Percentiles rank a stretch among this genome's conserved stretches.
phyloP scores from a whole-genome alignment of 345 rosid species.

The Dovyalis caffra region DNA sequence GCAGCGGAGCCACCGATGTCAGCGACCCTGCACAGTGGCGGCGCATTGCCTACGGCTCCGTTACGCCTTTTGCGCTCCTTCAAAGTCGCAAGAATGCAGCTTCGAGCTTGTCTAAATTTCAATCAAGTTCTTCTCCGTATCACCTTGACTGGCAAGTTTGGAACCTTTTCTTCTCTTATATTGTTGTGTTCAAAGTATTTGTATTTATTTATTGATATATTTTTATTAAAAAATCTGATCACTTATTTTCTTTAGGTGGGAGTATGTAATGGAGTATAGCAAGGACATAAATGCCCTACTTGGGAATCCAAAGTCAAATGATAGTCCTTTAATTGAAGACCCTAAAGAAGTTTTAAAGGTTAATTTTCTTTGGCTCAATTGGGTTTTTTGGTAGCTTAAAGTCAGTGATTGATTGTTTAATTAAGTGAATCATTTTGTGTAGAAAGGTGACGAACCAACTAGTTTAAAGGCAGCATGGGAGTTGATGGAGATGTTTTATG shows the following conservation, averaged over 20 bases:
- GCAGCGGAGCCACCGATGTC: conserved; percentile 58
- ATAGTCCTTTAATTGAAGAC: conserved; percentile 53
- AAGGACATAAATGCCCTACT: conserved; percentile 71
- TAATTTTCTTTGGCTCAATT: neutral
- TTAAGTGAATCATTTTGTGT: conserved; percentile 1
- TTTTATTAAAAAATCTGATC: neutral
- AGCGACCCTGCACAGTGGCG: conserved; percentile 68
- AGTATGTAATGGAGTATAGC: conserved; percentile 83
- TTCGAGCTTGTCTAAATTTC: conserved; percentile 54
- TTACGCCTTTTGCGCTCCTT: conserved; percentile 82
- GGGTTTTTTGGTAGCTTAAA: neutral
- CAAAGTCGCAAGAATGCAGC: conserved; percentile 74
- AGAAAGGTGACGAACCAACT: conserved; percentile 59
- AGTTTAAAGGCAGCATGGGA: conserved; percentile 95
- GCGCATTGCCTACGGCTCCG: conserved; percentile 77
- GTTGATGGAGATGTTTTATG: conserved; percentile 87
- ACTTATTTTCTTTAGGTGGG: conserved; percentile 58
- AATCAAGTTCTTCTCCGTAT: conserved; percentile 51
- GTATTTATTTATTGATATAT: neutral
- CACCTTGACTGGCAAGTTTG: conserved; percentile 62
- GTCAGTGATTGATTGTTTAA: neutral
- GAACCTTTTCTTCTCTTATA: neutral
- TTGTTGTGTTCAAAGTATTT: neutral
- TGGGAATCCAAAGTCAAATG: conserved; percentile 37
- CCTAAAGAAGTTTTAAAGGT: conserved; percentile 63